Conservation (phyloP, 306 rosid species). For the Ochetophila trinervis region DNA sequence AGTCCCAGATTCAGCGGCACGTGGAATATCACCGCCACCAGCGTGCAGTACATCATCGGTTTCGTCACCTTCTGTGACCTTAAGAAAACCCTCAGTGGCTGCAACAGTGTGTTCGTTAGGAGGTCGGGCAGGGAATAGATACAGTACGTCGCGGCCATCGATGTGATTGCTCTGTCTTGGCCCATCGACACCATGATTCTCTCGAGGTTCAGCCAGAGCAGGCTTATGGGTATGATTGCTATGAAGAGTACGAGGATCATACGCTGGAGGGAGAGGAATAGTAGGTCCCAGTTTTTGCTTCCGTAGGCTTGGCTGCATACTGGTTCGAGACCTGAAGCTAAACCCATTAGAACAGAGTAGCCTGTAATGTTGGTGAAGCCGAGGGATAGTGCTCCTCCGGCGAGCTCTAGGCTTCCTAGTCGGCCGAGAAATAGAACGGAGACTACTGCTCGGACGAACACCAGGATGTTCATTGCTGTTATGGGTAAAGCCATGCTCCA, state of each 20-base stretch:
- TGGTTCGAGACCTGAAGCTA: conserved; percentile 90
- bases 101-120: conserved; percentile 62
- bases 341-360: conserved; percentile 84
- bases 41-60: conserved; percentile 88
- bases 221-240: conserved; percentile 66
- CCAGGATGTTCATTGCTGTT: conserved; percentile 70
- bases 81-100: conserved; percentile 68
- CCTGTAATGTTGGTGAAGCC: conserved; percentile 99
- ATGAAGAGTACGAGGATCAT: conserved; percentile 72
- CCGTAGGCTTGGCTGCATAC: conserved; percentile 92
- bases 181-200: conserved; percentile 72
- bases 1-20: conserved; percentile 58
- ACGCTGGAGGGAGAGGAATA: conserved; percentile 65
- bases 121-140: conserved; percentile 80
- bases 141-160: conserved; percentile 69
- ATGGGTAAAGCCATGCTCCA: conserved; percentile 78
- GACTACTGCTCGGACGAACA: conserved; percentile 64
- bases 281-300: conserved; percentile 70
- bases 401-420: conserved; percentile 85
- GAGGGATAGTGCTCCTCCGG: conserved; percentile 91
- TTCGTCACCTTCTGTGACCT: conserved; percentile 75
- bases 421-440: conserved; percentile 76
- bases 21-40: conserved; percentile 66
- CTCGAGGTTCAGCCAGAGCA: conserved; percentile 71
- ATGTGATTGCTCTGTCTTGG: conserved; percentile 59